phyloP scores from a whole-genome alignment of 2,329 filamentous ascomycete genomes.

The Claviceps africana region DNA sequence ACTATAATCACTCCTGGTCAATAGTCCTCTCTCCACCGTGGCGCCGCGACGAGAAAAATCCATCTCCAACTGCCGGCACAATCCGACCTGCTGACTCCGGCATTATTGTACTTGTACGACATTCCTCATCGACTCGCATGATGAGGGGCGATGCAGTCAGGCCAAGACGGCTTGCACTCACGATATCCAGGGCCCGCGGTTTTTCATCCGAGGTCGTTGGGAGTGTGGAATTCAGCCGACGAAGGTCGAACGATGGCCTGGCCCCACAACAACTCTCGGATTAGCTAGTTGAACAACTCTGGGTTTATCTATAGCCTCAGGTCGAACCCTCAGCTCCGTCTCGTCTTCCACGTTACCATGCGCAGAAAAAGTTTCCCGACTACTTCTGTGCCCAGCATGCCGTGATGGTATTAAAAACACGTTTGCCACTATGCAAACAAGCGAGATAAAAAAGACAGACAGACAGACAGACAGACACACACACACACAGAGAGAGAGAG shows the following conservation, averaged over 20 bases:
- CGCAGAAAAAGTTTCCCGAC: neutral
- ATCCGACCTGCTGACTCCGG: neutral
- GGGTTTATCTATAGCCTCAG: too few relatives aligned
- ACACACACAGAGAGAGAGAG: too few relatives aligned
- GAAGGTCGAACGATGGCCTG: too few relatives aligned
- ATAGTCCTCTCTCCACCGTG: neutral
- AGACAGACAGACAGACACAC: too few relatives aligned
- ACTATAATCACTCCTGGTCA: neutral
- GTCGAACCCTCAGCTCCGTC: neutral
- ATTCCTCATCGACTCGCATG: neutral
- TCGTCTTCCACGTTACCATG: neutral
- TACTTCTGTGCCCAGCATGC: neutral
- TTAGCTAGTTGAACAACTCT: too few relatives aligned
- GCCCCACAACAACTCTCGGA: too few relatives aligned
- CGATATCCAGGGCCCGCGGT: neutral
- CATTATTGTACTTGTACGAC: neutral
- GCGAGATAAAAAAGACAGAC: too few relatives aligned
- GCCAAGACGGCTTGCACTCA: neutral
- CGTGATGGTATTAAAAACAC: neutral
- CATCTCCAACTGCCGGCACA: neutral
- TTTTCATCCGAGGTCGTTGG: neutral
- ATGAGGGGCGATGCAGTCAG: neutral
- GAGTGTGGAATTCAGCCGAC: neutral
- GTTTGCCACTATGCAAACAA: neutral
- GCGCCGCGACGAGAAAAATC: neutral